A percentile compares a stretch with the other conserved stretches of the same genome.
These are phyloP conservation scores for Tricladium varicosporioides DNA, from an alignment of 2,329 filamentous ascomycete genomes.

Conservation along the genomic window DNA sequence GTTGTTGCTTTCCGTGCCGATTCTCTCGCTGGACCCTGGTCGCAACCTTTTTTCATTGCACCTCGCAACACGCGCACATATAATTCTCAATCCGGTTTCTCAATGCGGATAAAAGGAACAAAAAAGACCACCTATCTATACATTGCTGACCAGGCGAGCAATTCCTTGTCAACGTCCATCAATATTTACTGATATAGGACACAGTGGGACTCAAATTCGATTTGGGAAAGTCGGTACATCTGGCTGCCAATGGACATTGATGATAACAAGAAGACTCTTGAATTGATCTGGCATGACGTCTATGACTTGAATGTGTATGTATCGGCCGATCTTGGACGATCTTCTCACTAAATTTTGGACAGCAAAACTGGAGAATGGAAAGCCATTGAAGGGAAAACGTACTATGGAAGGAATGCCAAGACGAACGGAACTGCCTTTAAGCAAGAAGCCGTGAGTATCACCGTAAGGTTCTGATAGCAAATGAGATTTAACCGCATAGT, in stretches of 20 bases:
- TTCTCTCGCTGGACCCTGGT: slow-evolving; percentile 49
- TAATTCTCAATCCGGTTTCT: slow-evolving; percentile 52
- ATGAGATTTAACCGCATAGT: no score
- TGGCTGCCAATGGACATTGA: slow-evolving; percentile 54
- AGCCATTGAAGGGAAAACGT: slow-evolving; percentile 46
- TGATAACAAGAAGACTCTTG: slow-evolving; percentile 48
- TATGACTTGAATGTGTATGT: slow-evolving; percentile 52
- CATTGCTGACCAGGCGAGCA: not conserved
- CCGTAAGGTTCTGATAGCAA: no score
- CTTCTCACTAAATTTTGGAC: no score
- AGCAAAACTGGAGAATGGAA: slow-evolving; percentile 19
- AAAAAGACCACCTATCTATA: slow-evolving; percentile 51
- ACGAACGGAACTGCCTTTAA: slow-evolving; percentile 48
- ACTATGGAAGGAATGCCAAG: slow-evolving; percentile 44
- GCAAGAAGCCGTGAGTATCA: slow-evolving; percentile 53
- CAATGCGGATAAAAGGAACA: slow-evolving; percentile 45
- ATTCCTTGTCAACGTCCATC: no score
- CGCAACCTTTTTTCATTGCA: slow-evolving; percentile 51
- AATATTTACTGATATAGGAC: slow-evolving; percentile 33
- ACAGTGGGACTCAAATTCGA: slow-evolving; percentile 51
- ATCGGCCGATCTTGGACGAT: no score
- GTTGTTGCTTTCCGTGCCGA: slow-evolving; percentile 56
- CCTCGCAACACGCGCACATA: slow-evolving; percentile 50
- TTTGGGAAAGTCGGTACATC: slow-evolving; percentile 57
- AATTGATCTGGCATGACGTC: slow-evolving; percentile 52